Conservation (phyloP, 2,329 filamentous ascomycete species). For the Penicillium sp. region DNA sequence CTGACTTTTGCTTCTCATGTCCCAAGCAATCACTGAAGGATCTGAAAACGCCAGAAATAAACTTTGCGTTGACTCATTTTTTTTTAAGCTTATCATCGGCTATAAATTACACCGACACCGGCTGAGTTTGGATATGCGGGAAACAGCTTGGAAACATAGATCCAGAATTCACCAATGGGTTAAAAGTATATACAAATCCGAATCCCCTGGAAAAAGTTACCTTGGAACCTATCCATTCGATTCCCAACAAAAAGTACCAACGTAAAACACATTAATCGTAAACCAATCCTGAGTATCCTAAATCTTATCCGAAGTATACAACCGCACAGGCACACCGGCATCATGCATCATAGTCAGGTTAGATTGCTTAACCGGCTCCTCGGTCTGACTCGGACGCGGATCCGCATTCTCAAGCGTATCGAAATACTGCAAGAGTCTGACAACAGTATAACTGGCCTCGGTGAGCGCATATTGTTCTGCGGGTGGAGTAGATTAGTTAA, state of each 20-base stretch:
- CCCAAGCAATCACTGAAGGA: too few species aligned
- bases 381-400: slow-evolving; percentile 18
- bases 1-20: too few species aligned
- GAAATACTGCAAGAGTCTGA: slow-evolving; percentile 40
- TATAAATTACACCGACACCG: not conserved
- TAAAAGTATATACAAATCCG: not conserved
- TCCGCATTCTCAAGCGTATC: slow-evolving; percentile 38
- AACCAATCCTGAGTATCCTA: not conserved
- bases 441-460: slow-evolving; percentile 42
- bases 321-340: slow-evolving; percentile 28
- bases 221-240: too few species aligned
- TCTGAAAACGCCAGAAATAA: not conserved
- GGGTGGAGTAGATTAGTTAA: not conserved
- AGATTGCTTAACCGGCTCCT: slow-evolving; percentile 31
- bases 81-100: not conserved
- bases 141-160: not conserved
- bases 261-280: not conserved
- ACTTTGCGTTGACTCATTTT: not conserved
- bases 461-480: slow-evolving; percentile 46
- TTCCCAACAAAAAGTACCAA: not conserved
- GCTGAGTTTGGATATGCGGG: too few species aligned
- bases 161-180: not conserved
- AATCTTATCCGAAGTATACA: slow-evolving; percentile 21
- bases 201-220: too few species aligned
- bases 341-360: slow-evolving; percentile 36